These are phyloP conservation scores for Cucumis hystrix DNA, from an alignment of 306 rosid species.

Conservation along the genomic window DNA sequence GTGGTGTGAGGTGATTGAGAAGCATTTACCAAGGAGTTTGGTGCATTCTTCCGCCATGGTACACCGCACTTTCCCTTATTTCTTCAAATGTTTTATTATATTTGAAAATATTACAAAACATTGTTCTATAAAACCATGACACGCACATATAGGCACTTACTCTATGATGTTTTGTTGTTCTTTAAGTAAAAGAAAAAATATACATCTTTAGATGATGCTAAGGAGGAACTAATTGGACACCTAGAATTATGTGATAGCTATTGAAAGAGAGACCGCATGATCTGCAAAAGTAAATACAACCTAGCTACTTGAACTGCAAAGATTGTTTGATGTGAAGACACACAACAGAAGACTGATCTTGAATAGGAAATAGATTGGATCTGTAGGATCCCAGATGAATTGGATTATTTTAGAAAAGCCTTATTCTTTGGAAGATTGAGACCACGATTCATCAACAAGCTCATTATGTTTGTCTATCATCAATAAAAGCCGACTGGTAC, in stretches of 20 bases:
- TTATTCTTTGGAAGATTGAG: neutral
- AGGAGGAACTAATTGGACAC: neutral
- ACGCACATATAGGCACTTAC: neutral
- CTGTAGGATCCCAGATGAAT: neutral
- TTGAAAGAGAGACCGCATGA: neutral
- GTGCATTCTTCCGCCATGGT: constrained; percentile 60
- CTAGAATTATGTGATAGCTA: neutral
- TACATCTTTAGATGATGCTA: neutral
- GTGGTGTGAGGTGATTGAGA: constrained; percentile 77
- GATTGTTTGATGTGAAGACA: too few species aligned
- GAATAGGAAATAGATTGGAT: too few species aligned
- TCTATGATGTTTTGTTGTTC: neutral
- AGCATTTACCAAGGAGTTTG: constrained; percentile 58
- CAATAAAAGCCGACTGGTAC: neutral
- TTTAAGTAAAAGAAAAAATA: neutral
- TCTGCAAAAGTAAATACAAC: neutral
- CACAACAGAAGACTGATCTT: too few species aligned
- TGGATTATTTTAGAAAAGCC: neutral
- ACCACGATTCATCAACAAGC: neutral
- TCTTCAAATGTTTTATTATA: neutral
- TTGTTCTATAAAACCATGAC: neutral
- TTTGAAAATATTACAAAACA: neutral
- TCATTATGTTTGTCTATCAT: neutral
- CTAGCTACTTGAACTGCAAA: too few species aligned
- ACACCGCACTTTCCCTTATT: constrained; percentile 8